Evolutionary conservation across 1,139 yeast genomes (phyloP).

Genomic region (Martiniozyma asiatica): DNA sequence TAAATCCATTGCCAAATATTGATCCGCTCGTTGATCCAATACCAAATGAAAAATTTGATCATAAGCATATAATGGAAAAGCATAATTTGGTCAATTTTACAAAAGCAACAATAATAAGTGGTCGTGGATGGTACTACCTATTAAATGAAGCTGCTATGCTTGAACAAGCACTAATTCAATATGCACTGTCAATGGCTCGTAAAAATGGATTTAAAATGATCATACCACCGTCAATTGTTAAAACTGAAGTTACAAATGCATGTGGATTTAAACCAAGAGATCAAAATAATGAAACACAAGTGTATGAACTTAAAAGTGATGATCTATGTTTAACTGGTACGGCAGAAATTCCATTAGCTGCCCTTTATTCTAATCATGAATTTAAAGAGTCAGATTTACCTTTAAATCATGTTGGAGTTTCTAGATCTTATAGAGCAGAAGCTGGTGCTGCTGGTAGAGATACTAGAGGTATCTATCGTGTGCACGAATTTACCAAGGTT

Average conservation of each 20-base stretch:
- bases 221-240: constrained; percentile 78
- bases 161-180: constrained; percentile 83
- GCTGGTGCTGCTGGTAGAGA: constrained; percentile 96
- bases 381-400: constrained; percentile 31
- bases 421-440: constrained; percentile 87
- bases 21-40: constrained; percentile 4
- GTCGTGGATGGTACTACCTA: constrained; percentile 82
- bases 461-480: constrained; percentile 85
- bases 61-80: constrained; percentile 50
- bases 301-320: constrained; percentile 46
- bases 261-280: constrained; percentile 97
- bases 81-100: constrained; percentile 58
- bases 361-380: constrained; percentile 32
- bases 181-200: constrained; percentile 58
- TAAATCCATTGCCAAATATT: constrained; percentile 32
- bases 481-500: constrained; percentile 96
- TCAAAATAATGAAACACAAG: constrained; percentile 75
- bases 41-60: constrained; percentile 34
- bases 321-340: constrained; percentile 73
- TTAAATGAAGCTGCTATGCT: constrained; percentile 78
- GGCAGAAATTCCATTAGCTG: constrained; percentile 92
- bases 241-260: constrained; percentile 65
- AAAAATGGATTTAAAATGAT: constrained; percentile 56
- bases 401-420: constrained; percentile 60
- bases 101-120: constrained; percentile 65